A percentile compares a stretch with the other conserved stretches of the same genome.
These are phyloP conservation scores for Silene latifolia DNA, from an alignment of 148 eudicot species.

Conservation along the genomic window DNA sequence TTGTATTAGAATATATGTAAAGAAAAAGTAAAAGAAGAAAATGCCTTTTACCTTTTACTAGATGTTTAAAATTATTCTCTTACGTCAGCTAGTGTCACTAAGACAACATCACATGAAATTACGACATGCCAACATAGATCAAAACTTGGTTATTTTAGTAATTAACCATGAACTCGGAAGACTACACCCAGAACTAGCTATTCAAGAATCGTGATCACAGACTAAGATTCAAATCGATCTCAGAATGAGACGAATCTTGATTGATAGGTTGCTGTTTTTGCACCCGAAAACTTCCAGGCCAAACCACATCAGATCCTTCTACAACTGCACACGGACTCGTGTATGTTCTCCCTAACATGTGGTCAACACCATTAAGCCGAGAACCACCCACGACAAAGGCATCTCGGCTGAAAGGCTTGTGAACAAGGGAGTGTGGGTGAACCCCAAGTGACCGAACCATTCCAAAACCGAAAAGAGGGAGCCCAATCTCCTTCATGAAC, in stretches of 20 bases:
- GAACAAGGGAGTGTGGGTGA: constrained; percentile 31
- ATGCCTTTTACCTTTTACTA: too few relatives aligned
- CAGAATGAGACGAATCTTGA: constrained; percentile 11
- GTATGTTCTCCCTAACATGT: constrained; percentile 4
- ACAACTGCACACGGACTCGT: neutral
- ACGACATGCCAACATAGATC: neutral
- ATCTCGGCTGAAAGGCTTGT: constrained; percentile 20
- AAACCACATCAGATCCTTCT: constrained; percentile 10
- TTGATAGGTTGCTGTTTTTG: constrained; percentile 11
- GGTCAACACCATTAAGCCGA: constrained; percentile 11
- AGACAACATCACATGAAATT: too few relatives aligned
- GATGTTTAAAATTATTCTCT: too few relatives aligned
- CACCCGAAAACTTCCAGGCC: constrained; percentile 30
- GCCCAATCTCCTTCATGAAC: constrained; percentile 28
- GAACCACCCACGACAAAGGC: constrained; percentile 7
- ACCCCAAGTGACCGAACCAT: constrained; percentile 26
- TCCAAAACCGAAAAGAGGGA: neutral
- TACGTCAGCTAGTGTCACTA: too few relatives aligned
- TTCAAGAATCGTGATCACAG: constrained; percentile 15
- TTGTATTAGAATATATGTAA: too few relatives aligned
- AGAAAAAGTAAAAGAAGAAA: too few relatives aligned
- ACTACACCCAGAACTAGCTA: neutral
- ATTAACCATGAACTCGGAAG: neutral
- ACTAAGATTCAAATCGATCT: constrained; percentile 33
- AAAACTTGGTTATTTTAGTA: neutral